phyloP scores from a whole-genome alignment of 345 rosid genomes.

The Odontarrhena argentea region DNA sequence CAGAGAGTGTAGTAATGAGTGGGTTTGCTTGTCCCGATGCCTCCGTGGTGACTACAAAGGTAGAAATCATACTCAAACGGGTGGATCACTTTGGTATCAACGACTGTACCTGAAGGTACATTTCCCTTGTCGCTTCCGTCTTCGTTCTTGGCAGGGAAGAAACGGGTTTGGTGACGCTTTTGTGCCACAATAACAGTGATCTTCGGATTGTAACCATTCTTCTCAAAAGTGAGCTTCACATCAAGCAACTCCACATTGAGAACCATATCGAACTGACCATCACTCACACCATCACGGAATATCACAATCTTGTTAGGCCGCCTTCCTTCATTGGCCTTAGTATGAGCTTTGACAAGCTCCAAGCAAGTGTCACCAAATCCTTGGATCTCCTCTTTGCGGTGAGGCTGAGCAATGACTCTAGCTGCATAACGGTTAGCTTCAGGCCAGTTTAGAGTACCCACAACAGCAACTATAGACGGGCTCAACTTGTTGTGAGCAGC shows the following conservation, averaged over 20 bases:
- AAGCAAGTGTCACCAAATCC: slow-evolving; percentile 67
- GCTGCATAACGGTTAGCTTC: slow-evolving; percentile 82
- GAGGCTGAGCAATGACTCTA: slow-evolving; percentile 61
- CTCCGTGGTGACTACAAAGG: slow-evolving; percentile 77
- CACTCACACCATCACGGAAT: slow-evolving; percentile 90
- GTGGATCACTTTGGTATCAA: slow-evolving; percentile 68
- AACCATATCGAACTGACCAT: slow-evolving; percentile 90
- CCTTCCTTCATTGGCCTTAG: slow-evolving; percentile 47
- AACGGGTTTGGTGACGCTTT: slow-evolving; percentile 81
- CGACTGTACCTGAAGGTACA: slow-evolving; percentile 78
- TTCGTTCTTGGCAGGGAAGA: slow-evolving; percentile 47
- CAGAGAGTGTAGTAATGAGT: slow-evolving; percentile 75
- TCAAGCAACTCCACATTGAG: slow-evolving; percentile 68
- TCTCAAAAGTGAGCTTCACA: slow-evolving; percentile 50
- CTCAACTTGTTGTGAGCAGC: slow-evolving; percentile 51
- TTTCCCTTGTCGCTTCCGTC: slow-evolving; percentile 58
- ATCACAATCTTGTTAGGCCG: slow-evolving; percentile 67
- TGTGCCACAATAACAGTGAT: slow-evolving; percentile 75
- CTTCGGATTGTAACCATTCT: slow-evolving; percentile 53
- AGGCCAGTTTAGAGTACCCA: slow-evolving; percentile 87
- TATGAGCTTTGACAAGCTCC: slow-evolving; percentile 62
- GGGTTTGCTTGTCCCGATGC: slow-evolving; percentile 86
- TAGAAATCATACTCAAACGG: slow-evolving; percentile 81
- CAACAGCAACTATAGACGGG: slow-evolving; percentile 88
- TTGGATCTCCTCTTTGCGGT: slow-evolving; percentile 65